These are phyloP conservation scores for Pseudocercospora vitis DNA, from an alignment of 2,329 filamentous ascomycete species.

Conservation along the genomic window DNA sequence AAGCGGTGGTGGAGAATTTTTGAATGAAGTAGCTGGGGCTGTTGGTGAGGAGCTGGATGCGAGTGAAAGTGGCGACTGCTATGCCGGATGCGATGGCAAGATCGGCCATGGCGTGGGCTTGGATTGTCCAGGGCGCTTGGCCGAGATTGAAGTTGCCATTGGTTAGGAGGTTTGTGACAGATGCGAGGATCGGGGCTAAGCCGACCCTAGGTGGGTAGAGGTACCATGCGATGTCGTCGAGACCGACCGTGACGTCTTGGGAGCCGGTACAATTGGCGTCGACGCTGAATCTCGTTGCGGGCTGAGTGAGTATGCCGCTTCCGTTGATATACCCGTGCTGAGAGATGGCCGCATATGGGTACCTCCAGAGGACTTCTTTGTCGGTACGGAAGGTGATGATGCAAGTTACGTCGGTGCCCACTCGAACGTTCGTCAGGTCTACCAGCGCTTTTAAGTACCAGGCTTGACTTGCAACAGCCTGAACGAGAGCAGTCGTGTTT, in stretches of 20 bases:
- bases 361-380: neutral
- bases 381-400: constrained; percentile 2
- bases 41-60: neutral
- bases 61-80: neutral
- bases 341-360: neutral
- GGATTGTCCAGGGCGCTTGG: neutral
- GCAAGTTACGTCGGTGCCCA: neutral
- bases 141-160: neutral
- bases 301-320: neutral
- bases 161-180: neutral
- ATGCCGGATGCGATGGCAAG: neutral
- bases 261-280: neutral
- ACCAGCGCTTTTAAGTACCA: neutral
- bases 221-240: neutral
- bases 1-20: neutral
- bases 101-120: neutral
- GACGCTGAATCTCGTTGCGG: neutral
- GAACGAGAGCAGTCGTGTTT: neutral
- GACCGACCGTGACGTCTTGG: neutral
- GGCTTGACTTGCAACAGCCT: neutral
- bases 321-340: neutral
- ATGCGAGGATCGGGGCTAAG: neutral
- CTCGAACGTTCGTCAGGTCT: neutral
- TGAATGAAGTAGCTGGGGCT: constrained; percentile 6
- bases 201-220: constrained; percentile 1